These are phyloP conservation scores for Kodamaea fungicola DNA, from an alignment of 1,139 yeast genomes.

Conservation along the genomic window DNA sequence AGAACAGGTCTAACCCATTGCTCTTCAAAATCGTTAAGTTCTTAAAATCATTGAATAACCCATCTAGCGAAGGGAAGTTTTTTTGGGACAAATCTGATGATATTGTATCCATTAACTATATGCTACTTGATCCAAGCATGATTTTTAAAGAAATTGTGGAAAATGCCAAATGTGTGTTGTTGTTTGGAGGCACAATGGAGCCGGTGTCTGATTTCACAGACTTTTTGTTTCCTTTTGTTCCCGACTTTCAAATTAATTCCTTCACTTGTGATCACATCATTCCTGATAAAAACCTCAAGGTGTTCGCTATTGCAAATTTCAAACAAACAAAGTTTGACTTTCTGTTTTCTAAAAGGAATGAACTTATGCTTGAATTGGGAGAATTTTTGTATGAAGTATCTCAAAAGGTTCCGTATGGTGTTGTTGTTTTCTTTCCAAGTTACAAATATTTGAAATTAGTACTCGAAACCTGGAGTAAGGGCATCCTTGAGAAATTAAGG, in stretches of 20 bases:
- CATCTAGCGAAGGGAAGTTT: constrained; percentile 76
- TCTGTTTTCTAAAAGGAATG: constrained; percentile 62
- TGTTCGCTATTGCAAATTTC: constrained; percentile 45
- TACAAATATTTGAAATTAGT: constrained; percentile 64
- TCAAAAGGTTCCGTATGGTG: constrained; percentile 62
- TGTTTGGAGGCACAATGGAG: constrained; percentile 98
- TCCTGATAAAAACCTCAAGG: constrained; percentile 64
- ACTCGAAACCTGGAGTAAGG: constrained; percentile 47
- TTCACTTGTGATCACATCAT: constrained; percentile 86
- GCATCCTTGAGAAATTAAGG: constrained; percentile 29
- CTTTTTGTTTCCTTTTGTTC: constrained; percentile 60
- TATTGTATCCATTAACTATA: constrained; percentile 51
- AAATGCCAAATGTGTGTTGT: constrained; percentile 64
- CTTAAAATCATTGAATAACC: constrained; percentile 63
- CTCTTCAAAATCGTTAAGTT: constrained; percentile 67
- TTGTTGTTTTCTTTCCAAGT: constrained; percentile 83
- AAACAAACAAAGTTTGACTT: constrained; percentile 49
- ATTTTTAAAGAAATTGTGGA: constrained; percentile 64
- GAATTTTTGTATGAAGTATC: constrained; percentile 40
- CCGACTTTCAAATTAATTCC: constrained; percentile 37
- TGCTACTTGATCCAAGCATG: constrained; percentile 78
- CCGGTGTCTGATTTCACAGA: constrained; percentile 71
- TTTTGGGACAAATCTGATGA: constrained; percentile 51
- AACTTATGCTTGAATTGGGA: constrained; percentile 54
- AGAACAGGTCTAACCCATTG: constrained; percentile 46